Conservation (phyloP, 805 yeast species). For the Candida alai region DNA sequence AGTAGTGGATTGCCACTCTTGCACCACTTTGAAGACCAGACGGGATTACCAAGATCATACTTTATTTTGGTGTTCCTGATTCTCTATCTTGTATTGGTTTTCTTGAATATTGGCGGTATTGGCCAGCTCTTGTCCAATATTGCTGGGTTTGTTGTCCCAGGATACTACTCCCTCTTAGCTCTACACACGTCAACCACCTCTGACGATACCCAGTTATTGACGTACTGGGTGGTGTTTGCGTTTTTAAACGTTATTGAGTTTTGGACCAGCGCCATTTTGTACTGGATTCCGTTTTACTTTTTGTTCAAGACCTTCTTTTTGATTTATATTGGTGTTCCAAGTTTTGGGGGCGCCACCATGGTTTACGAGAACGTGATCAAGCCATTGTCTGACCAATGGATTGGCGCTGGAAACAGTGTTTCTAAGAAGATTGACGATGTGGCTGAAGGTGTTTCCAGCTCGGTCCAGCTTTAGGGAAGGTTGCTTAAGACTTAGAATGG, state of each 20-base stretch:
- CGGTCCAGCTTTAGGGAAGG: slow-evolving; percentile 9
- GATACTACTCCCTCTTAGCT: slow-evolving; percentile 82
- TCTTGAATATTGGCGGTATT: slow-evolving; percentile 88
- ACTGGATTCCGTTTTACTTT: slow-evolving; percentile 97
- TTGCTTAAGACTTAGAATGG: too few species aligned
- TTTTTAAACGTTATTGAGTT: slow-evolving; percentile 87
- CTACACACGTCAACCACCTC: slow-evolving; percentile 61
- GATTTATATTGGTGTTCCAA: slow-evolving; percentile 84
- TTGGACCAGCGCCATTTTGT: slow-evolving; percentile 89
- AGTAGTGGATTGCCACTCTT: slow-evolving; percentile 29
- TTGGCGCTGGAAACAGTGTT: slow-evolving; percentile 14
- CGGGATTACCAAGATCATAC: slow-evolving; percentile 80
- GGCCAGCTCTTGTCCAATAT: slow-evolving; percentile 92
- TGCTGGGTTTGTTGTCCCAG: slow-evolving; percentile 88
- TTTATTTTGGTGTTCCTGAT: slow-evolving; percentile 64
- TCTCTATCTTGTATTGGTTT: slow-evolving; percentile 71
- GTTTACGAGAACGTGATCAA: slow-evolving; percentile 63
- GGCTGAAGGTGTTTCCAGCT: slow-evolving; percentile 39
- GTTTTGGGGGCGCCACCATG: slow-evolving; percentile 77
- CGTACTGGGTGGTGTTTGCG: slow-evolving; percentile 99
- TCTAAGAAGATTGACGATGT: slow-evolving; percentile 46
- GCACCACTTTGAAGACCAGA: slow-evolving; percentile 35
- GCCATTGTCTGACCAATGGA: slow-evolving; percentile 50
- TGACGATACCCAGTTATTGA: slow-evolving; percentile 85
- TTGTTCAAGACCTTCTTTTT: slow-evolving; percentile 85